These are phyloP conservation scores for Bocquillonia castaneifolia DNA, from an alignment of 441 rosid genomes.

Conservation along the genomic window DNA sequence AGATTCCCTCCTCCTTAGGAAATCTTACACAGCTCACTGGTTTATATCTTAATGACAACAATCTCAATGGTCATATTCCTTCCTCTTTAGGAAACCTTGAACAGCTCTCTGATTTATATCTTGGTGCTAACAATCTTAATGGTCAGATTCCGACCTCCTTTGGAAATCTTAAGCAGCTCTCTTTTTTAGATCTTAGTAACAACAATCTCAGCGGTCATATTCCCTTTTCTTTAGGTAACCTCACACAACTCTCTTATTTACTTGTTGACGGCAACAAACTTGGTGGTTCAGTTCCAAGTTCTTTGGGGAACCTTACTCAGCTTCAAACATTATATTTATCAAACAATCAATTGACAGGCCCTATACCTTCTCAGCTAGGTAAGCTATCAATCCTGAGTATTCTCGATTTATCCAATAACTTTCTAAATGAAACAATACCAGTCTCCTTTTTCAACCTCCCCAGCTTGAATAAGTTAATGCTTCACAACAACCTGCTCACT, in stretches of 20 bases:
- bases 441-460: slow-evolving; percentile 1
- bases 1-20: neutral
- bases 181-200: no score
- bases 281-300: slow-evolving; percentile 11
- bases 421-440: neutral
- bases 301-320: neutral
- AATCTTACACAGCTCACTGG: neutral
- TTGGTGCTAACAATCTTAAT: no score
- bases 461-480: neutral
- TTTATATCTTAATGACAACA: neutral
- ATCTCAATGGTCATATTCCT: slow-evolving; percentile 7
- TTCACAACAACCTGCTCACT: neutral
- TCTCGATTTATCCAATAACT: neutral
- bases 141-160: no score
- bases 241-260: no score
- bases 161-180: no score
- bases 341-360: neutral
- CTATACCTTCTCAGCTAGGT: neutral
- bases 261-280: no score
- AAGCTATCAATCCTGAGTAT: accelerated
- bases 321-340: neutral
- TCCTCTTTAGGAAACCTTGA: no score
- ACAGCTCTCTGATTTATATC: no score
- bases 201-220: no score
- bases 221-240: no score